A percentile compares a stretch with the other conserved stretches of the same genome.
Conservation (phyloP, 257 asterid genomes). For the Asclepias syriaca region DNA sequence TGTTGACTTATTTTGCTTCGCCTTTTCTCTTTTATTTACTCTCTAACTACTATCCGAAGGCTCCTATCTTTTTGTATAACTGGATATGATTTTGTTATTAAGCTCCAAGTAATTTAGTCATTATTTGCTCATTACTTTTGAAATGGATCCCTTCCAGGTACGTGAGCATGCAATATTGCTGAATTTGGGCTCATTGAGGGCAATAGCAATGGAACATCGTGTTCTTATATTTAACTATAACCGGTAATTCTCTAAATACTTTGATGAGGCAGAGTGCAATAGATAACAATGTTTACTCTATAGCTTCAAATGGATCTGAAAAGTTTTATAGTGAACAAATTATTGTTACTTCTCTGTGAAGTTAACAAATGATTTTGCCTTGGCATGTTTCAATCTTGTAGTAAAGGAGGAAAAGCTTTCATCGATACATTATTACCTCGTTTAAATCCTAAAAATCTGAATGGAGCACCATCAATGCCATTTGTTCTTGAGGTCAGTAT, state of each 20-base stretch:
- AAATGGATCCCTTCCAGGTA: constrained; percentile 41
- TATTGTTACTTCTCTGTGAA: neutral
- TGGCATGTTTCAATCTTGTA: constrained; percentile 25
- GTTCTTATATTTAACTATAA: constrained; percentile 91
- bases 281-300: neutral
- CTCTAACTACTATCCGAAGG: neutral
- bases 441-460: constrained; percentile 61
- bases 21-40: neutral
- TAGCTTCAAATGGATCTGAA: neutral
- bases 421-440: constrained; percentile 88
- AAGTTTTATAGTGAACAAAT: neutral
- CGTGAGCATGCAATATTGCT: constrained; percentile 88
- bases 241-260: constrained; percentile 42
- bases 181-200: constrained; percentile 92
- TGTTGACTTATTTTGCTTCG: neutral
- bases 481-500: constrained; percentile 79
- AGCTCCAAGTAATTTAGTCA: neutral
- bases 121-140: constrained; percentile 3
- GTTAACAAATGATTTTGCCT: neutral
- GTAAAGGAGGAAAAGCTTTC: constrained; percentile 96
- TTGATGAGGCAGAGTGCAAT: neutral
- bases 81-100: neutral
- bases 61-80: neutral
- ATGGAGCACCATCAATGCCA: constrained; percentile 90
- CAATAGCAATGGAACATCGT: constrained; percentile 82